phyloP scores from a whole-genome alignment of 192 early-diverging fungal genomes.

The Coemansia sp. region DNA sequence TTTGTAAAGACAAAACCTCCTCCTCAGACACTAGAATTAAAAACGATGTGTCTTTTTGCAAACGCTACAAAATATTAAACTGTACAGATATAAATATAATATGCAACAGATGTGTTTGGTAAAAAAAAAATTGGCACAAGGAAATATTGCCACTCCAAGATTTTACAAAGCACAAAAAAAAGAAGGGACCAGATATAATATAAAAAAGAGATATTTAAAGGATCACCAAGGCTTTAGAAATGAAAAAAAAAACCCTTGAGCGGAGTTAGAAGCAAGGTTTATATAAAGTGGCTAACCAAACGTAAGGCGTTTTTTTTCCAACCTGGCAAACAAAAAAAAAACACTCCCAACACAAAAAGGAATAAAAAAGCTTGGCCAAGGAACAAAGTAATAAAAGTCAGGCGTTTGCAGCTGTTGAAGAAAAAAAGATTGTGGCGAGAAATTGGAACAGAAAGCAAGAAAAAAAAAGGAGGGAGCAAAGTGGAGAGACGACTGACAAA shows the following conservation, averaged over 20 bases:
- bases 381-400: too few relatives aligned
- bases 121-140: too few relatives aligned
- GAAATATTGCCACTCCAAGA: too few relatives aligned
- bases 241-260: neutral
- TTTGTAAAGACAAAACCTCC: too few relatives aligned
- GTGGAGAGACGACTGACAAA: slow-evolving; percentile 7
- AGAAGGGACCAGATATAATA: too few relatives aligned
- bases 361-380: neutral
- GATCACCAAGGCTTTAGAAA: neutral
- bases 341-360: neutral
- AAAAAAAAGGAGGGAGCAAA: neutral
- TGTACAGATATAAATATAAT: too few relatives aligned
- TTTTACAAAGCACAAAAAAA: too few relatives aligned
- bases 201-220: neutral
- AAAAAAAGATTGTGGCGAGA: neutral
- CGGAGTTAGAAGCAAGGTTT: slow-evolving; percentile 8
- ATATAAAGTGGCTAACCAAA: slow-evolving; percentile 12
- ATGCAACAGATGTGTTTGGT: too few relatives aligned
- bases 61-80: too few relatives aligned
- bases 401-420: neutral
- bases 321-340: too few relatives aligned
- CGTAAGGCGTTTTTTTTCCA: slow-evolving; percentile 3
- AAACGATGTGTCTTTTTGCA: too few relatives aligned
- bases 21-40: too few relatives aligned
- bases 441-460: neutral